phyloP scores from a whole-genome alignment of 148 eudicot species.

The Camellia japonica region DNA sequence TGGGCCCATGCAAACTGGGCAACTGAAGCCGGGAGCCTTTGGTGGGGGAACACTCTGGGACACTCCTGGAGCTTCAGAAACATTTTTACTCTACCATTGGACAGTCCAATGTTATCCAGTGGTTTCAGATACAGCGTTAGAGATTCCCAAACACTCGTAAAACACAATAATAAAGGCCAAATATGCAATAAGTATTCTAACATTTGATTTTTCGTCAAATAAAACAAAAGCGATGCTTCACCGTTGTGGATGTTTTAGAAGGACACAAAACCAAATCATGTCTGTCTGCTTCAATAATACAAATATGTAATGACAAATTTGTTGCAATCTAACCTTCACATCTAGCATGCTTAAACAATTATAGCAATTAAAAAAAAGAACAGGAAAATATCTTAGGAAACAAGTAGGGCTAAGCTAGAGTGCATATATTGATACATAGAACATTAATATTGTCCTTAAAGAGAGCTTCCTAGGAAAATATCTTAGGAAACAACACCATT shows the following conservation, averaged over 20 bases:
- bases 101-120: background rate
- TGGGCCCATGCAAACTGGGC: conserved; percentile 23
- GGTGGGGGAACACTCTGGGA: conserved; percentile 9
- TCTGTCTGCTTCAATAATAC: background rate
- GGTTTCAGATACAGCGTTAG: background rate
- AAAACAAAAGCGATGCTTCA: background rate
- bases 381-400: no score
- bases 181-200: background rate
- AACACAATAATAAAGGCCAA: background rate
- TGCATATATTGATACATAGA: no score
- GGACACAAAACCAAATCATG: background rate
- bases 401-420: no score
- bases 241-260: background rate
- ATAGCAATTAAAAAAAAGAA: no score
- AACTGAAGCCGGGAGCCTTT: conserved; percentile 13
- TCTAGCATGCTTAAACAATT: background rate
- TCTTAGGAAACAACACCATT: no score
- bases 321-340: background rate
- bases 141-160: background rate
- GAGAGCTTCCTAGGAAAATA: no score
- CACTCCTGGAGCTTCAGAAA: background rate
- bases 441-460: no score
- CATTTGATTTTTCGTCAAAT: background rate
- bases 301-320: no score
- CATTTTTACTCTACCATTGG: conserved; percentile 6